Percentiles rank a stretch among this genome's conserved stretches.
These are phyloP conservation scores for Ophiostoma sp. DNA, from an alignment of 2,329 filamentous ascomycete species.

Conservation along the genomic window DNA sequence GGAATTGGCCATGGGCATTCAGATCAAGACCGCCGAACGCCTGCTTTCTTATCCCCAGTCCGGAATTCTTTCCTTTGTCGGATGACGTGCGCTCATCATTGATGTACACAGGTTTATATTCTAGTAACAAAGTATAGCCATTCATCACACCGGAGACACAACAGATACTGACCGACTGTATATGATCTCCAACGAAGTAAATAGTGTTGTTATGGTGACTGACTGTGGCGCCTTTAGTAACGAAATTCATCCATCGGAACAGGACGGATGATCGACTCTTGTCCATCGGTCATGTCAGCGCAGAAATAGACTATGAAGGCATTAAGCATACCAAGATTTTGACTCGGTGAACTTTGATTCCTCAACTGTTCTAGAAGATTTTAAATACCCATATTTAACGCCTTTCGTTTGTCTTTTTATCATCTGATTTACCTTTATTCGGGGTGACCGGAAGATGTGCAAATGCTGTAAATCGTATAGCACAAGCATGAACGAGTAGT, in stretches of 20 bases:
- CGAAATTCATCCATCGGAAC: not conserved
- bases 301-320: not conserved
- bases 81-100: not conserved
- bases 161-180: not conserved
- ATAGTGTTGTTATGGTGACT: not conserved
- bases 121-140: no score
- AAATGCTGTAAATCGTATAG: no score
- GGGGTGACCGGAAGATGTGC: no score
- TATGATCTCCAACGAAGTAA: conserved; percentile 3
- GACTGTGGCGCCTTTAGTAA: not conserved
- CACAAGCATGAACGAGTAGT: no score
- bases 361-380: not conserved
- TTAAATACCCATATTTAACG: no score
- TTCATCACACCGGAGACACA: not conserved
- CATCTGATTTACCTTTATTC: not conserved
- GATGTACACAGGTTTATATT: no score
- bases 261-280: not conserved
- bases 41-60: not conserved
- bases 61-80: not conserved
- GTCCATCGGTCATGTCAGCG: not conserved
- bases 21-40: not conserved
- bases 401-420: not conserved
- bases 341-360: not conserved
- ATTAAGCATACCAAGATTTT: not conserved
- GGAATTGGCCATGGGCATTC: not conserved